These are phyloP conservation scores for Amphibolis antarctica DNA, from an alignment of 106 monocot species.

Conservation along the genomic window DNA sequence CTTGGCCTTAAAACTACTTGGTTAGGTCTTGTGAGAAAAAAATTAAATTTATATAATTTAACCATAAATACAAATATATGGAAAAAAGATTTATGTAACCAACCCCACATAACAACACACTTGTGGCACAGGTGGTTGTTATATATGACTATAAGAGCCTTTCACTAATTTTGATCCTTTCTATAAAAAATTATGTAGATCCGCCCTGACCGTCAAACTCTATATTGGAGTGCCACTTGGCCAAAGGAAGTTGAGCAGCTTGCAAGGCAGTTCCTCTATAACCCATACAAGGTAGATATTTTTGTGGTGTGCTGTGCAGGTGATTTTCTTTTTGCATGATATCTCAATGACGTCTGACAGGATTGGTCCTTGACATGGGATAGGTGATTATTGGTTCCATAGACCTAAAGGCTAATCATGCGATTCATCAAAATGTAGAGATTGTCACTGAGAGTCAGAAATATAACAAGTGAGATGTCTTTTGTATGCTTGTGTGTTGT, in stretches of 20 bases:
- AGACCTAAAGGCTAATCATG: conserved; percentile 97
- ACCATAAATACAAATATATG: too few species aligned
- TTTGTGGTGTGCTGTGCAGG: background rate
- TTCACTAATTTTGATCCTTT: background rate
- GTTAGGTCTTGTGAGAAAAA: too few species aligned
- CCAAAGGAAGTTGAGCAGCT: conserved; percentile 97
- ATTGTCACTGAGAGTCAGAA: conserved; percentile 93
- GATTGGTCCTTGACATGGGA: conserved; percentile 14
- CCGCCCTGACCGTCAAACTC: conserved; percentile 92
- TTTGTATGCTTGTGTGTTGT: background rate
- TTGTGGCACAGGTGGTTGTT: background rate
- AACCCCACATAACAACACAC: too few species aligned
- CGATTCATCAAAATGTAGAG: conserved; percentile 89
- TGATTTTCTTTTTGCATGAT: background rate
- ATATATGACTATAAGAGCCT: background rate
- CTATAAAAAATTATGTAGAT: conserved; percentile 35
- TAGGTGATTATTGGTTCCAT: conserved; percentile 89
- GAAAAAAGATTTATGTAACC: too few species aligned
- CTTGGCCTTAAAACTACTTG: too few species aligned
- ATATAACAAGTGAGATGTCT: conserved; percentile 80
- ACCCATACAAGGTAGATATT: conserved; percentile 73
- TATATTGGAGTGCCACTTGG: conserved; percentile 99
- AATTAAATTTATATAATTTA: too few species aligned
- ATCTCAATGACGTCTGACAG: conserved; percentile 12
- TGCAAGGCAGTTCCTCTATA: conserved; percentile 72